Base-by-base conservation (phyloP, 345 rosid genomes). In the Mangifera indica region DNA sequence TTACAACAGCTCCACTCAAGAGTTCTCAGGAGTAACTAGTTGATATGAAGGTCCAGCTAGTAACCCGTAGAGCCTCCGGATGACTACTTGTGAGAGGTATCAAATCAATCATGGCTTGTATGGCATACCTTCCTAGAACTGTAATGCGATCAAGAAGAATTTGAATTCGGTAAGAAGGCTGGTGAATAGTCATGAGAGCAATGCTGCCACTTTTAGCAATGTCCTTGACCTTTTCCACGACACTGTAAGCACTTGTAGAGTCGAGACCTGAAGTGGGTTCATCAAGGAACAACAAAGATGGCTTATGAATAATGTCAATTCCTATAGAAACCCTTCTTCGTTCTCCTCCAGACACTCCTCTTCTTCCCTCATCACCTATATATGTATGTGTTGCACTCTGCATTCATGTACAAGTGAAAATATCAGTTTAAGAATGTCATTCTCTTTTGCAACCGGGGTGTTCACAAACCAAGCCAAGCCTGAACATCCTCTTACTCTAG, bases 261-360 rank as follows among this genome's bases (percentile, higher is more conserved):
- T 93, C 97, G 45, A 91, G 85, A 53, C 97, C 97, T 9, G 97
- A 91, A 24, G 98, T 93, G 40, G 98, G 96, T 75, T 93, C 97
- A 37, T 93, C 96, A 0, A 93, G 96, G 68, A 93, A 93, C 76
- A 93, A 71, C 74, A 93, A 58, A 0, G 90, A 79, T 18, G 97
- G 97, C 69, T 89, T 90, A 37, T 93, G 98, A 69, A 93, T 90
- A 13, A 93, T 93, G 63, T 91, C 96, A 15, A 83, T 87, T 54
- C 96, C 97, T 3, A 93, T 90, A 0, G 93, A 89, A 29, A 93
- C 97, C 74, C 98, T 83, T 46, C 94, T 73, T 21, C 89, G 66
- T 26, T 93, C 89, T 32, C 91, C 93, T 60, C 91, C 91, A 0
- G 93, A 87, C 25, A 91, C 86, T 4, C 97, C 97, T 78, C 97